These are phyloP conservation scores for Rhodotorula diobovata DNA, from an alignment of 768 basidiomycete species.

Conservation along the genomic window DNA sequence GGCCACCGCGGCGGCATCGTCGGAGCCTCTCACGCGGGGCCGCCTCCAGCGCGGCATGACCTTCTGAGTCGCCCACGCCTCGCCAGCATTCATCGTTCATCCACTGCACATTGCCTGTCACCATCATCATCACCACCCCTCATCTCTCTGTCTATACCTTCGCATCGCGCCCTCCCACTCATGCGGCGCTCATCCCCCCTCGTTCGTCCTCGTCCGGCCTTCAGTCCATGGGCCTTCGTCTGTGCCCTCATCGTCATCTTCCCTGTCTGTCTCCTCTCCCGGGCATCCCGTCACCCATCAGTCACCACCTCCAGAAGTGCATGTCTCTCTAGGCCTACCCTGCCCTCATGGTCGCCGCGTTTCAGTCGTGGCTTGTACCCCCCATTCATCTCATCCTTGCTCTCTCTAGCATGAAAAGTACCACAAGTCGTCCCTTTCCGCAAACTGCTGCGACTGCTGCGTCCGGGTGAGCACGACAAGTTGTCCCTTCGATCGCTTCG, in stretches of 20 bases:
- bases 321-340: too few species aligned
- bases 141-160: not conserved
- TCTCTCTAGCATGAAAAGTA: conserved; percentile 1
- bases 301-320: too few species aligned
- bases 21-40: not conserved
- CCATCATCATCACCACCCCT: not conserved
- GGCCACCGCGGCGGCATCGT: conserved; percentile 2
- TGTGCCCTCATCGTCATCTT: not conserved
- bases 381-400: not conserved
- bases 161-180: not conserved
- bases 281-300: not conserved
- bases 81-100: not conserved
- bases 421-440: not conserved
- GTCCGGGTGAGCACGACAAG: too few species aligned
- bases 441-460: not conserved
- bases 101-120: too few species aligned
- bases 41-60: conserved; percentile 30
- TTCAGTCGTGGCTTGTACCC: not conserved
- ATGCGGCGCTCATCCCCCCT: not conserved
- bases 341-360: too few species aligned
- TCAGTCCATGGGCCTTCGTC: not conserved
- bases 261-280: not conserved
- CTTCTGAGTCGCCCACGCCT: conserved; percentile 12
- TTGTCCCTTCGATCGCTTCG: too few species aligned
- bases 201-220: not conserved